Conservation (phyloP, 2,329 filamentous ascomycete species). For the Nemania abortiva region DNA sequence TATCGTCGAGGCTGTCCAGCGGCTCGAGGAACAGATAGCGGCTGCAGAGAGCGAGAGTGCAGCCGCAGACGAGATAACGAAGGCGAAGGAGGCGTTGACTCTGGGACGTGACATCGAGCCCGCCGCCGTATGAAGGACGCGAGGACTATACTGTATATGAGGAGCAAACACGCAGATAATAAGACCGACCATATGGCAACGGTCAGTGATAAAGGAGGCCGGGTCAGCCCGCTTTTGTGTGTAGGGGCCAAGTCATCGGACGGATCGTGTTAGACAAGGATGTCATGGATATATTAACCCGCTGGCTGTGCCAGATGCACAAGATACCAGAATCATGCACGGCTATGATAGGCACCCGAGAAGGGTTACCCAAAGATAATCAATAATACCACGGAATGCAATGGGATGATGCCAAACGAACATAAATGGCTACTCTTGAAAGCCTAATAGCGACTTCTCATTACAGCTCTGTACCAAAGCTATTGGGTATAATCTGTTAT, state of each 20-base stretch:
- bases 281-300: background rate
- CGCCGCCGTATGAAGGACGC: slow-evolving; percentile 35
- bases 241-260: background rate
- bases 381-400: slow-evolving; percentile 37
- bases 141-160: background rate
- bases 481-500: slow-evolving; percentile 47
- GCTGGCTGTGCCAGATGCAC: background rate
- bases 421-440: slow-evolving; percentile 11
- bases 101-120: slow-evolving; percentile 60
- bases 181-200: background rate
- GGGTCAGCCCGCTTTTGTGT: background rate
- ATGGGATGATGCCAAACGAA: slow-evolving; percentile 18
- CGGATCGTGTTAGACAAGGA: background rate
- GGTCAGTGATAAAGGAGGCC: background rate
- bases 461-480: slow-evolving; percentile 31
- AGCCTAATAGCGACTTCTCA: background rate
- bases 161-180: slow-evolving; percentile 16
- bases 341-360: background rate
- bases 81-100: slow-evolving; percentile 66
- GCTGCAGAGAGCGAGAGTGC: slow-evolving; percentile 63
- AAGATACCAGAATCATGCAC: background rate
- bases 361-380: slow-evolving; percentile 1
- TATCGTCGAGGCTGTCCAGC: slow-evolving; percentile 77
- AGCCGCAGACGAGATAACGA: slow-evolving; percentile 63
- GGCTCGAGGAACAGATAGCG: slow-evolving; percentile 82